Evolutionary conservation across 1,284 basidiomycete species (phyloP).

Genomic region (Hypsizygus ulmarius): DNA sequence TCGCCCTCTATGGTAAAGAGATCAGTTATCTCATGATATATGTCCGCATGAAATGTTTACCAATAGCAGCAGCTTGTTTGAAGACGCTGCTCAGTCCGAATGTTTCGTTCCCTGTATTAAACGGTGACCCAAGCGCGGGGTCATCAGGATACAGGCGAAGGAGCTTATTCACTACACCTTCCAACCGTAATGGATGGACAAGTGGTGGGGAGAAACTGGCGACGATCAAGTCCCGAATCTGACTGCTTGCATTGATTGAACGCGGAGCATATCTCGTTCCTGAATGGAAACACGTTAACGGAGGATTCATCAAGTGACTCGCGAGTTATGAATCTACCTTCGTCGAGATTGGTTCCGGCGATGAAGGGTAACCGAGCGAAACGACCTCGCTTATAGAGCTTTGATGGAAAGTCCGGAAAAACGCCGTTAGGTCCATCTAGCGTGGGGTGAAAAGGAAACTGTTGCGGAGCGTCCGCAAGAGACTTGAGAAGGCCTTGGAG

Average conservation of each 20-base stretch:
- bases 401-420: conserved; percentile 40
- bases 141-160: conserved; percentile 48
- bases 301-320: background rate
- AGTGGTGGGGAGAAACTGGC: conserved; percentile 34
- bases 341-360: conserved; percentile 46
- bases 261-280: conserved; percentile 39
- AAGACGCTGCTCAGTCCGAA: conserved; percentile 43
- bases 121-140: conserved; percentile 49
- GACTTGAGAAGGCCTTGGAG: conserved; percentile 28
- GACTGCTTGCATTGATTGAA: conserved; percentile 27
- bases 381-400: conserved; percentile 30
- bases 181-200: conserved; percentile 22
- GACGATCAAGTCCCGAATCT: conserved; percentile 27
- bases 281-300: conserved; percentile 10
- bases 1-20: conserved; percentile 36
- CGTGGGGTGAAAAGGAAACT: conserved; percentile 38
- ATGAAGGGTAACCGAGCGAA: conserved; percentile 47
- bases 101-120: conserved; percentile 47
- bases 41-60: conserved; percentile 22
- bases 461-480: conserved; percentile 24
- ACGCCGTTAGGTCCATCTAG: conserved; percentile 43
- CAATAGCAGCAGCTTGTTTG: conserved; percentile 44
- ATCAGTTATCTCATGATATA: background rate
- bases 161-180: conserved; percentile 28
- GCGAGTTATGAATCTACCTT: conserved; percentile 33